phyloP scores from a whole-genome alignment of 2,329 filamentous ascomycete species.

The Pestalotiopsis sp. region DNA sequence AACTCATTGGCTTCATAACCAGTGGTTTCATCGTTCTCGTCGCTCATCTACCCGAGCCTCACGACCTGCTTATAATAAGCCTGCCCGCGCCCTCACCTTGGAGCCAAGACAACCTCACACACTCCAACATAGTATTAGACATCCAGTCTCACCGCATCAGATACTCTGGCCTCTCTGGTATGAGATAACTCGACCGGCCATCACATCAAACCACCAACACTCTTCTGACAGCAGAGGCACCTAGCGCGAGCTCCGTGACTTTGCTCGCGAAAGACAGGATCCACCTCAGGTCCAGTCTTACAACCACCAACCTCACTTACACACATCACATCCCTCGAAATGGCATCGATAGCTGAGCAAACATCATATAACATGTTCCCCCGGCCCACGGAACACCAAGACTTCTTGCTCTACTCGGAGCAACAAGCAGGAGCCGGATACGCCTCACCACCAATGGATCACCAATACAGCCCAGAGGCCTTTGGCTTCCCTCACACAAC shows the following conservation, averaged over 20 bases:
- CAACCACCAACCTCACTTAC: conserved; percentile 5
- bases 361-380: conserved; percentile 33
- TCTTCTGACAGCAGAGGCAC: not conserved
- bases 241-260: conserved; percentile 8
- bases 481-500: conserved; percentile 46
- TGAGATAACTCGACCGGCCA: conserved; percentile 12
- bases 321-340: conserved; percentile 18
- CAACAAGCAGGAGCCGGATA: conserved; percentile 26
- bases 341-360: conserved; percentile 31
- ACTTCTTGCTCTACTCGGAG: conserved; percentile 36
- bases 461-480: conserved; percentile 50
- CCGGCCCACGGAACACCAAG: conserved; percentile 27
- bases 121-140: not conserved
- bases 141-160: not conserved
- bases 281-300: conserved; percentile 13
- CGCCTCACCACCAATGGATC: conserved; percentile 42
- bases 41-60: not conserved
- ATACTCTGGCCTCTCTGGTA: conserved; percentile 8
- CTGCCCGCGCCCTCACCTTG: not conserved
- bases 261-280: conserved; percentile 13
- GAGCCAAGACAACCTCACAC: not conserved
- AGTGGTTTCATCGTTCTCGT: not conserved
- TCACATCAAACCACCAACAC: not conserved
- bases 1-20: not conserved
- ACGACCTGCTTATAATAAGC: conserved; percentile 1